A percentile compares a stretch with the other conserved stretches of the same genome.
Conservation (phyloP, 257 asterid genomes). For the Solanum ahanhuiri region DNA sequence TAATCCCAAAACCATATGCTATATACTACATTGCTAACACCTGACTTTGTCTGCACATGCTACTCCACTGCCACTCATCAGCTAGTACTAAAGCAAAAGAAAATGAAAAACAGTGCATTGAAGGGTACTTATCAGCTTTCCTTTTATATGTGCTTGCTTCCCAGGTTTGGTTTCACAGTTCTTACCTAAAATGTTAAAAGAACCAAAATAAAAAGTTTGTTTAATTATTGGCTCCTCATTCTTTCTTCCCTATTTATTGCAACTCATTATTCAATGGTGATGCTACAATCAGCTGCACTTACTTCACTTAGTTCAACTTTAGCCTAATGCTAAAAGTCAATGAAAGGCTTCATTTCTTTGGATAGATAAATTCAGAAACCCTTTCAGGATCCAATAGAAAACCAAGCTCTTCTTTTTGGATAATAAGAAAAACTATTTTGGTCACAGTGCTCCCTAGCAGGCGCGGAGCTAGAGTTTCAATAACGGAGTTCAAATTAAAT, state of each 20-base stretch:
- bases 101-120: conserved; percentile 12
- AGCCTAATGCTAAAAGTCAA: neutral
- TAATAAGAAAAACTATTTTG: neutral
- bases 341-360: neutral
- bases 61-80: conserved; percentile 1
- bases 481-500: neutral
- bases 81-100: conserved; percentile 7
- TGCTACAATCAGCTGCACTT: conserved; percentile 2
- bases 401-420: neutral
- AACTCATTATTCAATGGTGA: neutral
- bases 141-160: conserved; percentile 22
- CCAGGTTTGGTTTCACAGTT: conserved; percentile 12
- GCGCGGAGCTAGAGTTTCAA: neutral
- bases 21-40: conserved; percentile 12
- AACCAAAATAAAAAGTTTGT: neutral
- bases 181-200: neutral
- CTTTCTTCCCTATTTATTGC: conserved; percentile 13
- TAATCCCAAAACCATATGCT: neutral
- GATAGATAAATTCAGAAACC: neutral
- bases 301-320: neutral
- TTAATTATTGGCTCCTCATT: conserved; percentile 27
- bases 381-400: conserved; percentile 1
- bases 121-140: conserved; percentile 16
- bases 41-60: conserved; percentile 5
- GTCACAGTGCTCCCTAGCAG: neutral